Conservation (phyloP, 2,329 filamentous ascomycete species). For the Diaporthe citri region DNA sequence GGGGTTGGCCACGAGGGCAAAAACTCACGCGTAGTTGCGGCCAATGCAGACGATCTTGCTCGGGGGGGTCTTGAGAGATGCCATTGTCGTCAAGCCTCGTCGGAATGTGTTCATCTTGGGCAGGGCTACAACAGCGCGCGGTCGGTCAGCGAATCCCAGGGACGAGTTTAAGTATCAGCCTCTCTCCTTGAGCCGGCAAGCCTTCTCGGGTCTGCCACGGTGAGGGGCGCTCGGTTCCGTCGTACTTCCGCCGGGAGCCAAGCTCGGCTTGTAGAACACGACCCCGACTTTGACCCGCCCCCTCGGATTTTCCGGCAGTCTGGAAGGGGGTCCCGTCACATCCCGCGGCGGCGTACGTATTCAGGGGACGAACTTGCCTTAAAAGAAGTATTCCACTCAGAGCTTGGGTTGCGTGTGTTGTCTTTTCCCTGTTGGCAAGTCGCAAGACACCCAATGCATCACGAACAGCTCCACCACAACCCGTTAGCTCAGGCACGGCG, state of each 20-base stretch:
- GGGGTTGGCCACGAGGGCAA: conserved; percentile 30
- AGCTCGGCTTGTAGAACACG: conserved; percentile 25
- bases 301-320: background rate
- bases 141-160: conserved; percentile 6
- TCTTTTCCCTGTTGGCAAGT: background rate
- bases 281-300: conserved; percentile 13
- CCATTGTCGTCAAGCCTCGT: conserved; percentile 51
- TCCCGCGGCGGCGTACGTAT: conserved; percentile 13
- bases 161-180: conserved; percentile 15
- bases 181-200: conserved; percentile 3
- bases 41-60: conserved; percentile 87
- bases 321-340: background rate
- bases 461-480: background rate
- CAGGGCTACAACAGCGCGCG: background rate
- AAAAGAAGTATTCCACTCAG: background rate
- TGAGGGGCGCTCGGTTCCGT: conserved; percentile 30
- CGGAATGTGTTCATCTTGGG: conserved; percentile 43
- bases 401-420: background rate
- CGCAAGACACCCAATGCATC: background rate
- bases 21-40: conserved; percentile 89
- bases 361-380: conserved; percentile 9
- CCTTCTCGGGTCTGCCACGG: conserved; percentile 19
- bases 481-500: background rate
- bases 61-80: conserved; percentile 60
- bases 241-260: conserved; percentile 20